Evolutionary conservation across 2,329 filamentous ascomycete species (phyloP).

Genomic region (Xylaria sp.): DNA sequence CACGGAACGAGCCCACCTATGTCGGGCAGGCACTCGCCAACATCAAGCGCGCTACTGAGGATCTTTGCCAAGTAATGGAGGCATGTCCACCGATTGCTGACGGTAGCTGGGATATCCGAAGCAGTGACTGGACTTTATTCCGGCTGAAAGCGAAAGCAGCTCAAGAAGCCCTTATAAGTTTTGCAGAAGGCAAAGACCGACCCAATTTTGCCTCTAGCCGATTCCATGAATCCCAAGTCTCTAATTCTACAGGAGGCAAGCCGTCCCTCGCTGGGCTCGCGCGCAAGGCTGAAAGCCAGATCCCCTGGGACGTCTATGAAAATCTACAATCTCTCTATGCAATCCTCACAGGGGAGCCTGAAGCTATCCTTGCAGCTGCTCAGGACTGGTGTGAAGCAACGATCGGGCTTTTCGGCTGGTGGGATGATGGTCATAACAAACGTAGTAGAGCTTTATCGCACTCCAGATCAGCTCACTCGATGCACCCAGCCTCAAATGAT

Average conservation of each 20-base stretch:
- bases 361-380: constrained; percentile 79
- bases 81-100: constrained; percentile 75
- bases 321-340: constrained; percentile 83
- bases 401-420: constrained; percentile 87
- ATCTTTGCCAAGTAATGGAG: constrained; percentile 75
- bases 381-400: constrained; percentile 95
- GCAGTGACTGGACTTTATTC: constrained; percentile 85
- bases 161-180: constrained; percentile 76
- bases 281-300: constrained; percentile 83
- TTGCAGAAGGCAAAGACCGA: constrained; percentile 79
- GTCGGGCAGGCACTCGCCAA: constrained; percentile 80
- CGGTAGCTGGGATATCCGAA: constrained; percentile 82
- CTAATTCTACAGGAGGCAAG: constrained; percentile 54
- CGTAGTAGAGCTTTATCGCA: constrained; percentile 51
- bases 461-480: constrained; percentile 55
- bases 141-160: constrained; percentile 77
- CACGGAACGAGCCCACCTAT: constrained; percentile 74
- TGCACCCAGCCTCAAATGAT: constrained; percentile 59
- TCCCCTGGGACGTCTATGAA: constrained; percentile 92
- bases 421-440: constrained; percentile 77
- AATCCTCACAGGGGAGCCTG: constrained; percentile 79
- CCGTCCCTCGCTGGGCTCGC: constrained; percentile 72
- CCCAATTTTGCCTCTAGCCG: constrained; percentile 48
- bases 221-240: constrained; percentile 51
- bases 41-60: constrained; percentile 76